Evolutionary conservation across 768 basidiomycete species (phyloP).

Genomic region (Royoungia palumana): DNA sequence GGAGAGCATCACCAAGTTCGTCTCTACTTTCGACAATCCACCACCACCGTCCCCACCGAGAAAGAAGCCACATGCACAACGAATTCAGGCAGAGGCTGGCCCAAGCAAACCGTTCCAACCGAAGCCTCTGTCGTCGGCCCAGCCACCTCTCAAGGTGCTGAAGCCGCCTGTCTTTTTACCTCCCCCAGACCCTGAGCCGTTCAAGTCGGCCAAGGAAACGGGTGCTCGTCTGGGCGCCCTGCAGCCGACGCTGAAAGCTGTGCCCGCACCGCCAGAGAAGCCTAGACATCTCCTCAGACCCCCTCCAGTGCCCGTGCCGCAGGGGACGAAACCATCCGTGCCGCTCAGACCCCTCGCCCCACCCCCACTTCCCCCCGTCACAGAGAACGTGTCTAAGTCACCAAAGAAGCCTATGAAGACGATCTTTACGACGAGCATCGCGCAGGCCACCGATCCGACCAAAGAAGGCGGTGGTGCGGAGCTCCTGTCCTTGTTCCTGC

Average conservation of each 20-base stretch:
- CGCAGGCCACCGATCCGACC: constrained; percentile 48
- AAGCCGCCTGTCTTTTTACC: constrained; percentile 15
- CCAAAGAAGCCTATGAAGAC: constrained; percentile 42
- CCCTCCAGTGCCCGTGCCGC: constrained; percentile 20
- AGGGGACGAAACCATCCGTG: constrained; percentile 8
- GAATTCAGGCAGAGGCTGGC: constrained; percentile 4
- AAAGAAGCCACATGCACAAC: constrained; percentile 6
- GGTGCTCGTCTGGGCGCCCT: background rate
- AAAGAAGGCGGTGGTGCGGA: constrained; percentile 50
- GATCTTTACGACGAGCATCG: constrained; percentile 51
- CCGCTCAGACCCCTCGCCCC: constrained; percentile 27
- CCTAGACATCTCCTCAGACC: constrained; percentile 27
- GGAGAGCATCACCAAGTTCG: constrained; percentile 24
- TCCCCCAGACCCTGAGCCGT: background rate
- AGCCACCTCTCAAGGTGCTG: constrained; percentile 12
- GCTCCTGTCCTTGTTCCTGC: constrained; percentile 51
- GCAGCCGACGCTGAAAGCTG: constrained; percentile 8
- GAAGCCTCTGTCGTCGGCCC: constrained; percentile 9
- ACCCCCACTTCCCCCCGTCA: constrained; percentile 30
- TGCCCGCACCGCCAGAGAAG: constrained; percentile 12
- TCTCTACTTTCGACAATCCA: constrained; percentile 24
- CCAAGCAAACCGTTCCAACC: constrained; percentile 4
- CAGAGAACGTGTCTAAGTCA: constrained; percentile 7
- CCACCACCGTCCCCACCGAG: background rate
- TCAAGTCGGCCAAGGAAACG: constrained; percentile 5